Base-by-base conservation (phyloP, 164 flowering plant genomes). In the Liquidambar formosana region DNA sequence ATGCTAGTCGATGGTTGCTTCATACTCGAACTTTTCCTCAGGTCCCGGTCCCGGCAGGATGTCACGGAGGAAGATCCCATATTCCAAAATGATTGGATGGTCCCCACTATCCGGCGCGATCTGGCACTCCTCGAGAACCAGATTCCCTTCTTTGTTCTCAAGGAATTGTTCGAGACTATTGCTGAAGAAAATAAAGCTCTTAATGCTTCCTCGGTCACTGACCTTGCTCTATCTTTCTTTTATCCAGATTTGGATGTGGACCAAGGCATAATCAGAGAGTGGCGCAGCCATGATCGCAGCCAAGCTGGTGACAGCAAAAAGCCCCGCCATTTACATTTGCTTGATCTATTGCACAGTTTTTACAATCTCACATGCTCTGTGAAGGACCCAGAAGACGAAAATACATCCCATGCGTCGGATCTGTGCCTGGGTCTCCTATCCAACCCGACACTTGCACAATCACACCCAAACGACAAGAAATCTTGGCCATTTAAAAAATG, bases 1-100 rank as follows among this genome's bases (percentile, higher is more conserved):
- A 44, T 63, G 65, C 65, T 63, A 1, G 10, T 63, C 4, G 65
- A 63, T 63, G 49, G 52, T 45, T 63, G 65, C 46, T 63, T 63
- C 28, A 22, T 63, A 45, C 51, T 63, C 22, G 65, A 63, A 22
- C 52, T 63, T 15, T 63, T 63, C 23, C 6, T 63, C 0, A 45
- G 52, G 65, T 4, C 12, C 27, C 11, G 3, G 51, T 12, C n/a
- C n/a, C n/a, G n/a, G 1, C 10, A 19, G 51, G 49, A 61, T 41
- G 8, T 43, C 9, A 1, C 22, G 64, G 49, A 61, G 11, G 4
- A 10, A 3, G 52, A 63, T 45, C 65, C 27, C 2, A 43, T 46
- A 5, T 13, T 45, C 28, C 11, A 44, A 6, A 45, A 45, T 44
- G 65, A 28, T 45, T 63, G 65, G 65, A 63, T 45, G n/a, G 33